Evolutionary conservation across 345 rosid genomes (phyloP).

Genomic region (Crucihimalaya himalaica): DNA sequence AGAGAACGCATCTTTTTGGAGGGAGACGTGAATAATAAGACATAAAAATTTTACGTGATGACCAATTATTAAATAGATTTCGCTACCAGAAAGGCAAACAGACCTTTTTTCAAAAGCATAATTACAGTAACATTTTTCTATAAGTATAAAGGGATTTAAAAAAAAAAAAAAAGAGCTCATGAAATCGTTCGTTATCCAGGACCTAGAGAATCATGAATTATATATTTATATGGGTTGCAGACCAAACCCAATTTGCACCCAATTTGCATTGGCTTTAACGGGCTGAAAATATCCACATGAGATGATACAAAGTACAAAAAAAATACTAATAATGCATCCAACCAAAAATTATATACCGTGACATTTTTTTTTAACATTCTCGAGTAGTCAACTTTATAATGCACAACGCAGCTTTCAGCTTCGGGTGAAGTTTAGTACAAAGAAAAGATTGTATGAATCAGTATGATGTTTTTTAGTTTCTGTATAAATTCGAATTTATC

Average conservation of each 20-base stretch:
- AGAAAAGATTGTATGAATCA: too few species aligned
- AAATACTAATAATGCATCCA: background rate
- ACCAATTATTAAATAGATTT: constrained; percentile 29
- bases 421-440: too few species aligned
- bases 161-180: background rate
- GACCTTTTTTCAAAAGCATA: constrained; percentile 25
- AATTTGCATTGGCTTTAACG: background rate
- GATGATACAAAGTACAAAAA: too few species aligned
- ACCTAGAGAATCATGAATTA: background rate
- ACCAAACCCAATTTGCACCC: background rate
- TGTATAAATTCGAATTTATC: too few species aligned
- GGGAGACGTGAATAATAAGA: constrained; percentile 31
- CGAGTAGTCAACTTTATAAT: too few species aligned
- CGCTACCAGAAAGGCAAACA: constrained; percentile 35
- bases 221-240: background rate
- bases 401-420: too few species aligned
- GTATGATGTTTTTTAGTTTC: too few species aligned
- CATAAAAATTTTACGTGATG: constrained; percentile 19
- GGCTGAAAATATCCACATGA: background rate
- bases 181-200: background rate
- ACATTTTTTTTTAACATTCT: too few species aligned
- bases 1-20: constrained; percentile 24
- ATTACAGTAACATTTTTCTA: background rate
- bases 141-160: background rate
- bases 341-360: background rate